A percentile compares a stretch with the other conserved stretches of the same genome.
phyloP scores from a whole-genome alignment of 202 grass and related monocot species.

The Zizania palustris region DNA sequence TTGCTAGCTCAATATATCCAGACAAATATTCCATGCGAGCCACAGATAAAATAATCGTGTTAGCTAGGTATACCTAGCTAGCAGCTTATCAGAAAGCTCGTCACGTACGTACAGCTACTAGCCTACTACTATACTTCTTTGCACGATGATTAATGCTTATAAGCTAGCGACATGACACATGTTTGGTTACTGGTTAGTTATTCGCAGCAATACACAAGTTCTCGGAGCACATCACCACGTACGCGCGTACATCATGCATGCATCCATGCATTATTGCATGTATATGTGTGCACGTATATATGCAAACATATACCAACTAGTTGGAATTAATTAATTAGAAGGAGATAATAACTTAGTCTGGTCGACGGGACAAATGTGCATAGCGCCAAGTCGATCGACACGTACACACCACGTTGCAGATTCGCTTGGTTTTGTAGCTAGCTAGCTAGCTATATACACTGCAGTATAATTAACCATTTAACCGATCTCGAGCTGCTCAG shows the following conservation, averaged over 20 bases:
- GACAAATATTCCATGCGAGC: background rate
- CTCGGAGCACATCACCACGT: background rate
- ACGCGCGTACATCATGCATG: too few relatives aligned
- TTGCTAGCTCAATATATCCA: background rate
- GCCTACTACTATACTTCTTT: too few relatives aligned
- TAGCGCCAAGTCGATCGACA: conserved; percentile 6
- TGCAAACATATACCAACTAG: too few relatives aligned
- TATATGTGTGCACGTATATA: too few relatives aligned
- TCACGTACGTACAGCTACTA: too few relatives aligned
- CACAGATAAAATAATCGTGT: background rate
- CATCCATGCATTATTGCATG: too few relatives aligned
- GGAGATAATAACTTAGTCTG: too few relatives aligned
- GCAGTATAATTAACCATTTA: too few relatives aligned
- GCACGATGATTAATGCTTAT: background rate
- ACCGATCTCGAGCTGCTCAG: too few relatives aligned
- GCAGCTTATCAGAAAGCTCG: background rate
- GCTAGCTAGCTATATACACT: too few relatives aligned
- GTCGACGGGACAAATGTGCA: background rate
- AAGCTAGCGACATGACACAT: background rate
- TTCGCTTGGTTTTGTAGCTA: background rate
- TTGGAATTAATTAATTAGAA: too few relatives aligned
- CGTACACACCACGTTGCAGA: conserved; percentile 1
- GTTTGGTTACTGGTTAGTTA: background rate
- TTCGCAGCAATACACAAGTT: background rate
- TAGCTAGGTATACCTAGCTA: background rate